Evolutionary conservation across 2,329 filamentous ascomycete species (phyloP), one percentile per base, ranked within the genome.

Genomic region (Penicillium sp.): DNA sequence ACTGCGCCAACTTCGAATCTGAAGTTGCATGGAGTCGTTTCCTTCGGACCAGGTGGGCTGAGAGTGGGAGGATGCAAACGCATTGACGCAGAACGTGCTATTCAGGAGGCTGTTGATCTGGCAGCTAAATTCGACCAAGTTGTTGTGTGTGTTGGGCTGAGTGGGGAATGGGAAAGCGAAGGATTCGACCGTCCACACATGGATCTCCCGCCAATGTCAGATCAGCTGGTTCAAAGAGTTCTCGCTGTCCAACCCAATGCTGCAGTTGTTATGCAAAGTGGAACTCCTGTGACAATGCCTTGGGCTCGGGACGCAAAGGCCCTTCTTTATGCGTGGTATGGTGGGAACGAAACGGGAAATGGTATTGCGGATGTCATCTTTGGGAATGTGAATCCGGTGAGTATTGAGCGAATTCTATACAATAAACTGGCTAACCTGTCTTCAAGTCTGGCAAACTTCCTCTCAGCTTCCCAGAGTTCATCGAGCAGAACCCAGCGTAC

Each of bases 271-370:
- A 84, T 88, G 68, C 88, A 90, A 62, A 88, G 86, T 0, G 88
- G 88, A n/a, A 88, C 87, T 0, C 88, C 88, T 0, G 64, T 76
- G 11, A 69, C 65, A 13, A 71, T 76, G 58, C 73, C 72, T 0
- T 69, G 73, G 62, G 63, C 66, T 14, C 63, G 67, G 14, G 64
- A 69, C 16, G 68, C 71, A 0, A 69, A 72, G 3, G 83, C 84
- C 3, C 77, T 90, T 7, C 68, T 90, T 2, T 86, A 91, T 65
- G 88, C 87, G 2, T 91, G 88, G 88, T 91, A 90, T 64, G 87
- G 88, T 60, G 89, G 89, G n/a, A 88, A 91, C 63, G 88, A 92
- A 75, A 88, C 86, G 1, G 89, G 88, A 7, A 89, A 90, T 67
- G 85, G 83, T n/a, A 85, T 92, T 58, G 88, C 87, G 0, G 88